Evolutionary conservation across 2,329 filamentous ascomycete genomes (phyloP).

Genomic region (Mollisia scopiformis): DNA sequence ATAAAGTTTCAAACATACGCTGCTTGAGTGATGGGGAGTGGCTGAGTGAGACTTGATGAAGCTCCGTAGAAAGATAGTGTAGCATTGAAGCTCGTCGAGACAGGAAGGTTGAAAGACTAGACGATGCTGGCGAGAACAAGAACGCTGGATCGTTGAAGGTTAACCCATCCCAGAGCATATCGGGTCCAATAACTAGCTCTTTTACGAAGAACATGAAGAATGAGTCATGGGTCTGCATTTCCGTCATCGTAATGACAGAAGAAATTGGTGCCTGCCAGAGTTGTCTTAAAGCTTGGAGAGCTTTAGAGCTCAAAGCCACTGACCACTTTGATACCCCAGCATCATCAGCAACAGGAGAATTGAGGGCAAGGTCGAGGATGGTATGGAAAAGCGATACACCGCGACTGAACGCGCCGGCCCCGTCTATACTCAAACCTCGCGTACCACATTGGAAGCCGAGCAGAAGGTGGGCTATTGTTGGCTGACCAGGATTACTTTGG

Average conservation of each 20-base stretch:
- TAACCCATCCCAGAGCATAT: slow-evolving; percentile 74
- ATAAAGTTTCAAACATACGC: slow-evolving; percentile 71
- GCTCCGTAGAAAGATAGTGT: slow-evolving; percentile 84
- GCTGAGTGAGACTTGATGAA: slow-evolving; percentile 75
- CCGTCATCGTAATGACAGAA: slow-evolving; percentile 71
- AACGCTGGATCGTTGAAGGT: slow-evolving; percentile 66
- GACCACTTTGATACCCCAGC: slow-evolving; percentile 66
- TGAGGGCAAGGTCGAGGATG: slow-evolving; percentile 71
- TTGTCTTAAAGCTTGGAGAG: slow-evolving; percentile 74
- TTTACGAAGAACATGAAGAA: slow-evolving; percentile 76
- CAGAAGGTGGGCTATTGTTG: slow-evolving; percentile 87
- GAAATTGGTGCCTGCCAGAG: slow-evolving; percentile 87
- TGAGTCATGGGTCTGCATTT: slow-evolving; percentile 79
- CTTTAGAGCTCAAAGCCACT: slow-evolving; percentile 68
- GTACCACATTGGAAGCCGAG: slow-evolving; percentile 84
- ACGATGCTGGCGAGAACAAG: slow-evolving; percentile 51
- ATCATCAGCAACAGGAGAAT: slow-evolving; percentile 63
- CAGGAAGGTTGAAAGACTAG: slow-evolving; percentile 64
- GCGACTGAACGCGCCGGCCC: slow-evolving; percentile 70
- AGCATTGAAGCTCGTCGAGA: slow-evolving; percentile 75
- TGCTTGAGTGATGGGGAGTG: slow-evolving; percentile 72
- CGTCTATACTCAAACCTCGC: slow-evolving; percentile 68
- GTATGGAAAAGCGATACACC: slow-evolving; percentile 82
- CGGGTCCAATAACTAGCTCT: slow-evolving; percentile 71
- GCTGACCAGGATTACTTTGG: slow-evolving; percentile 71